Evolutionary conservation across 2,329 filamentous ascomycete species (phyloP).

Genomic region (Fusarium albosuccineum): DNA sequence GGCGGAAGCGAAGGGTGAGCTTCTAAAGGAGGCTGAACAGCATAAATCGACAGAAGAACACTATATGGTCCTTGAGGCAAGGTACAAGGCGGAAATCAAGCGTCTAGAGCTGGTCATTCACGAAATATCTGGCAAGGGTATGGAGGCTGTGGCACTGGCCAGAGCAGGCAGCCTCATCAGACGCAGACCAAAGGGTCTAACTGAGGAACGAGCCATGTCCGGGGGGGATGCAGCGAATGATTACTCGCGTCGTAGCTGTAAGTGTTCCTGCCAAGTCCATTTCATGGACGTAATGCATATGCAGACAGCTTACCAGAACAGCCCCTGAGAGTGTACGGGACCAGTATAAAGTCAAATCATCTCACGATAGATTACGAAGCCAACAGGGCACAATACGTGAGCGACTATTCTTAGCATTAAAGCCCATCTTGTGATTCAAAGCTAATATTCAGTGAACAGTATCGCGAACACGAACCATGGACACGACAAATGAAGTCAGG

Average conservation of each 20-base stretch:
- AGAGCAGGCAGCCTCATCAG: slow-evolving; percentile 56
- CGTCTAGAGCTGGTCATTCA: slow-evolving; percentile 51
- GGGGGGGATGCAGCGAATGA: not conserved
- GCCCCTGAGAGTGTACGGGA: slow-evolving; percentile 3
- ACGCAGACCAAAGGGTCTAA: slow-evolving; percentile 1
- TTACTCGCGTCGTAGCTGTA: not conserved
- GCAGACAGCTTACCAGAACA: slow-evolving; percentile 13
- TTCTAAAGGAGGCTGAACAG: slow-evolving; percentile 52
- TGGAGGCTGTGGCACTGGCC: slow-evolving; percentile 60
- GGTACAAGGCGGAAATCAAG: slow-evolving; percentile 49
- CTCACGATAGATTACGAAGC: slow-evolving; percentile 5
- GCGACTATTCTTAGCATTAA: not conserved
- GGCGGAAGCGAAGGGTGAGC: slow-evolving; percentile 52
- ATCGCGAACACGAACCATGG: slow-evolving; percentile 36
- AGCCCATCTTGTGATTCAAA: not conserved
- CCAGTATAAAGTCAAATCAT: not conserved
- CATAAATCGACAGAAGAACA: slow-evolving; percentile 42
- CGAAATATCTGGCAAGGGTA: slow-evolving; percentile 56
- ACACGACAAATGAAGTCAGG: slow-evolving; percentile 49
- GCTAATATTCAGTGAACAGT: slow-evolving; percentile 29
- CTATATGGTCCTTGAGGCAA: slow-evolving; percentile 41
- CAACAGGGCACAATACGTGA: slow-evolving; percentile 35
- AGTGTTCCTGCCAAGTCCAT: not conserved
- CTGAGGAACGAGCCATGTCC: not conserved
- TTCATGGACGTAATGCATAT: not conserved